Evolutionary conservation across 192 early-diverging fungal genomes (phyloP), one percentile per base, ranked within the genome.

Genomic region (Jimgerdemannia flammicorona): DNA sequence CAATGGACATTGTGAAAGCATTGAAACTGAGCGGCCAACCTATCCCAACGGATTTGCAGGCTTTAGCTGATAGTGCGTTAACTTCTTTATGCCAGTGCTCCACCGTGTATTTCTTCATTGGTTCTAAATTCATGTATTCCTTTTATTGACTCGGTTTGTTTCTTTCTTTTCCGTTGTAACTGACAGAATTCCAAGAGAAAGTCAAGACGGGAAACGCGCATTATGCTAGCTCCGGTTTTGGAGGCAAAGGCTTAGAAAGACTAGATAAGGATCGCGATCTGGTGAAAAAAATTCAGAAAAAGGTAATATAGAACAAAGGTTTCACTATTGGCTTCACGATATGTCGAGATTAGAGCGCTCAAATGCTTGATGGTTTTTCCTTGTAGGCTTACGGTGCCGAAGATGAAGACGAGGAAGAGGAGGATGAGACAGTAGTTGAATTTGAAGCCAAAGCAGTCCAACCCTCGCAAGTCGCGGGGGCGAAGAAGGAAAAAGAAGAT

Each of bases 231-330:
- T 90, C 87, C 20, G 98, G 98, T 0, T 99, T 98, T 83, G 96
- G 97, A 41, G 98, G 98, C 63, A 98, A 98, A 79, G 98, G 98
- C 39, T 84, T 99, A 43, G 96, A 98, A 71, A 91, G 93, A 77
- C 85, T 99, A 72, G 97, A 98, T 69, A 93, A 94, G 75, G 93
- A 98, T 71, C 90, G 97, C 67, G 95, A 94, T 72, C 81, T 92
- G 74, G 90, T 96, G 19, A 95, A 97, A 80, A 92, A 93, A 79
- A 91, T 96, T 42, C 96, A 99, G 79, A 95, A 94, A 85, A 93
- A 93, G 83, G 84, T 88, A 78, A 82, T 11, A 8, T 73, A 43
- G n/a, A 44, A 75, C 18, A 29, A n/a, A 64, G 65, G 43, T 19
- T 49, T 29, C 43, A 39, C 10, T 39, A 44, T 8, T 43, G 8